A percentile compares a stretch with the other conserved stretches of the same genome.
Evolutionary conservation across 257 asterid species (phyloP).

Genomic region (Scutellaria barbata): DNA sequence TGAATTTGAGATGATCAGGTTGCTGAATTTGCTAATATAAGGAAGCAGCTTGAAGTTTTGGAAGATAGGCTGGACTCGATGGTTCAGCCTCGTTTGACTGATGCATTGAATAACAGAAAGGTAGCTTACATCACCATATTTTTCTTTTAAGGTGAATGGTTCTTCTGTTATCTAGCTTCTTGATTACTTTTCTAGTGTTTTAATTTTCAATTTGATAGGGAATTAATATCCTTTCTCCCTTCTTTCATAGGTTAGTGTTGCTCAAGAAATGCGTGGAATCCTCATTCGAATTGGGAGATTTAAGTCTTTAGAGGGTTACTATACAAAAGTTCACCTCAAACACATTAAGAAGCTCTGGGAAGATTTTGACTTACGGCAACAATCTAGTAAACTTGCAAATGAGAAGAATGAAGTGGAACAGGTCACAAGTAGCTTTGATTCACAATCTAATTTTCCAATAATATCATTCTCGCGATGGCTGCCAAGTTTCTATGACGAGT

Average conservation of each 20-base stretch:
- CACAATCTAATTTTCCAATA: conserved; percentile 46
- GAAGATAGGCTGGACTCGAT: conserved; percentile 97
- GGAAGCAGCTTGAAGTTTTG: conserved; percentile 96
- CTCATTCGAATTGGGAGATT: conserved; percentile 87
- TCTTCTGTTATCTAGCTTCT: conserved; percentile 17
- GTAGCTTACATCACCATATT: conserved; percentile 47
- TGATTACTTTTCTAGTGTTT: conserved; percentile 35
- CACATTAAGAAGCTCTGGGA: conserved; percentile 87
- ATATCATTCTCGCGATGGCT: conserved; percentile 84
- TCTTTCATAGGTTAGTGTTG: conserved; percentile 67
- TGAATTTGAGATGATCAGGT: conserved; percentile 61
- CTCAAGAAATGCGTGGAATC: conserved; percentile 92
- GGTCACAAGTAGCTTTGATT: conserved; percentile 48
- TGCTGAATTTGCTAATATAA: conserved; percentile 97
- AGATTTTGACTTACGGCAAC: conserved; percentile 79
- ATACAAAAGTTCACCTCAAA: conserved; percentile 83
- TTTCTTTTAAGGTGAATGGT: conserved; percentile 30
- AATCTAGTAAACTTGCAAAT: conserved; percentile 65
- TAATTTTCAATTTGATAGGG: conserved; percentile 28
- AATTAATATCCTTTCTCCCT: conserved; percentile 18
- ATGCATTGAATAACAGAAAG: conserved; percentile 86
- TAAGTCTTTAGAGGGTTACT: conserved; percentile 83
- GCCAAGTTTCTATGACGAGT: conserved; percentile 89
- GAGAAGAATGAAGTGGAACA: conserved; percentile 70
- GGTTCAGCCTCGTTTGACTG: conserved; percentile 96